Evolutionary conservation across 495 filamentous ascomycete genomes (phyloP).

Genomic region (Lindgomyces ingoldianus): DNA sequence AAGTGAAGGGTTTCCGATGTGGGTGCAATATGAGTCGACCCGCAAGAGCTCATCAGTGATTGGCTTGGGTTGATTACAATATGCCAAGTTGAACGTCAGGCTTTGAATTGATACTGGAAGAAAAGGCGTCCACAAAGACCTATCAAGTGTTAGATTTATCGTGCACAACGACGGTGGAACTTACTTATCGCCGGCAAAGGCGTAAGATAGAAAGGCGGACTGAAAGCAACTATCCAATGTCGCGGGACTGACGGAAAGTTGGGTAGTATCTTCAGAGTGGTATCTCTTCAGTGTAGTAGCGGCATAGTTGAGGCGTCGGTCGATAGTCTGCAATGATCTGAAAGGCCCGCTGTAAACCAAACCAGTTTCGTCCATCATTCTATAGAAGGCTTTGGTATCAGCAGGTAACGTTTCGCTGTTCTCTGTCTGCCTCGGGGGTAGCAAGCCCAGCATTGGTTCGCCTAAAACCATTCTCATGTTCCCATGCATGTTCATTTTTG

Average conservation of each 20-base stretch:
- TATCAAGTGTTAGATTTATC: neutral
- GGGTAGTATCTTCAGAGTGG: neutral
- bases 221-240: neutral
- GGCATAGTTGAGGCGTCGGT: neutral
- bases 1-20: neutral
- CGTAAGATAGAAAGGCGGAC: neutral
- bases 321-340: neutral
- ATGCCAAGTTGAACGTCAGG: neutral
- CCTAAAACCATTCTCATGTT: neutral
- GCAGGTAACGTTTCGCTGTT: neutral
- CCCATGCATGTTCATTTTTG: neutral
- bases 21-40: neutral
- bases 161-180: neutral
- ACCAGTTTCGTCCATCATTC: neutral
- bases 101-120: neutral
- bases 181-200: neutral
- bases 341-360: neutral
- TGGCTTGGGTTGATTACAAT: neutral
- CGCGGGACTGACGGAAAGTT: neutral
- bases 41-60: neutral
- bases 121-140: neutral
- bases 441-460: neutral
- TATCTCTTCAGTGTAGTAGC: neutral
- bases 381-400: neutral
- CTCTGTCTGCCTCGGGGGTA: neutral